Evolutionary conservation across 2,329 filamentous ascomycete species (phyloP), one percentile per base, ranked within the genome.

Genomic region (Diaporthe sp.): DNA sequence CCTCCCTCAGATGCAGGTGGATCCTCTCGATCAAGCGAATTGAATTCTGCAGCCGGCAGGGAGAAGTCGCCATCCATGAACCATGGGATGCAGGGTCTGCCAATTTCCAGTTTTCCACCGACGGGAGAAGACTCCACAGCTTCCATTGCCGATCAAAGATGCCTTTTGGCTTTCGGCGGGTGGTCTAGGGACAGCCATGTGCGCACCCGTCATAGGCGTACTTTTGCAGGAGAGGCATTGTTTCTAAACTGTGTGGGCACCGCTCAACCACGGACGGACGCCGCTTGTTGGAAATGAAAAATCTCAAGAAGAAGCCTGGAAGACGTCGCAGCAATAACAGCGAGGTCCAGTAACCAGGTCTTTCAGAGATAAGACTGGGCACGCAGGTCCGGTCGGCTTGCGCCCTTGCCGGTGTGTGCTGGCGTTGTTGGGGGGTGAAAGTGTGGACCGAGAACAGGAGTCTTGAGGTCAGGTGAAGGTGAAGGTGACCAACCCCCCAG

Each of bases 391-490:
- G 47, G 31, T 65, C 44, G 58, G 44, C 71, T 7, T 51, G 42
- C 61, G 71, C 60, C 71, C 61, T 51, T 73, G 34, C 71, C 37
- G 49, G 51, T 34, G 51, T 34, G 51, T 34, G 22, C 71, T 55
- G 49, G 58, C 71, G 25, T 17, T 25, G 5, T 34, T 55, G 34
- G 47, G 47, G 39, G 9, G 34, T n/a, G 34, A 51, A 42, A 73
- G 60, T 55, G 44, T 65, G 71, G 58, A 57, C 71, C 49, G 60
- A 57, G 58, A 31, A 61, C 57, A 65, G 58, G 39, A 65, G 58
- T 73, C 58, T 73, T 65, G 47, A 73, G 60, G 71, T 73, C 71
- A 73, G 71, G 71, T 73, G 58, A 65, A 73, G 58, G 71, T n/a
- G 34, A 61, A 61, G 61, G 71, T 63, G 58, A 31, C 71, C 71